Evolutionary conservation across 306 rosid species (phyloP), one percentile per base, ranked within the genome.

Genomic region (Macrotyloma uniflorum): DNA sequence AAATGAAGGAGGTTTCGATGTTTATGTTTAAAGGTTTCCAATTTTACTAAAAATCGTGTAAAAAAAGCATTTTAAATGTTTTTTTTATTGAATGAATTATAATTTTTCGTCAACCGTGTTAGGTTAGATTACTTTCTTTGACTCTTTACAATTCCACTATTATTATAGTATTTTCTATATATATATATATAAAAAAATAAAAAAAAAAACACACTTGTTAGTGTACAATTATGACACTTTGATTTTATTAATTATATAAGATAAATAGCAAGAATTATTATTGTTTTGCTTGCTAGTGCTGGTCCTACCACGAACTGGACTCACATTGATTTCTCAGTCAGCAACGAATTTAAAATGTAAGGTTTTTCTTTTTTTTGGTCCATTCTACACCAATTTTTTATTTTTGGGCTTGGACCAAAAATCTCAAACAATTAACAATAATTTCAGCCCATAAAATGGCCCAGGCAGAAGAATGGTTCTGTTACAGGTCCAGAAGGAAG

Each of bases 291-390:
- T 49, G 51, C 9, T 16, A 36, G 70, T 64, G 70, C 47, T 64
- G 47, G 70, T 35, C 63, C 46, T 32, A n/a, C 46, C n/a, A 69
- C 26, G 9, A 30, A 30, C 19, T 35, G 26, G 12, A 33, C 51
- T 20, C 57, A 8, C 79, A 2, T 51, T 46, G 74, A 66, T 77
- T 76, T 76, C 80, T 65, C 66, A 76, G 74, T 22, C 66, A 20
- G 11, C 0, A 40, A 18, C 51, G 24, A 36, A 36, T 22, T 72
- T 32, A 72, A 72, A 68, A 46, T 26, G 12, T 46, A 2, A 8
- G 16, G 22, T 15, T 3, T 36, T 42, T 2, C 2, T 0, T 42
- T 45, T 45, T 14, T 4, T 6, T 45, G 18, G 16, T 14, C 51
- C 16, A 16, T 15, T 47, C 53, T 57, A 57, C 4, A 12, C 30